Evolutionary conservation across 345 rosid genomes (phyloP).

Genomic region (Gossypium australe): DNA sequence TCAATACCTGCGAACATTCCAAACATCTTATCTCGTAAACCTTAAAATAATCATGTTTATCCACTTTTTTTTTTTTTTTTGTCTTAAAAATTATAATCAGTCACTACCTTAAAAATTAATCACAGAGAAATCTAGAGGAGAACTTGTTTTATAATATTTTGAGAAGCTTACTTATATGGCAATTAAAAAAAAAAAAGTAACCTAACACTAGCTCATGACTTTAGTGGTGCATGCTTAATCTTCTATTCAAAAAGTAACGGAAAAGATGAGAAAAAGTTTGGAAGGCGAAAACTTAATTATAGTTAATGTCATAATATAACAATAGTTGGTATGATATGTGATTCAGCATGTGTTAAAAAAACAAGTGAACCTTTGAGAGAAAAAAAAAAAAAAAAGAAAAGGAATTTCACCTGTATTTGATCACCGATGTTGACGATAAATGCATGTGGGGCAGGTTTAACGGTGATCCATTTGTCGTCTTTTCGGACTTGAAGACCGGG

Average conservation of each 20-base stretch:
- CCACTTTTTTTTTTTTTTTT: not conserved
- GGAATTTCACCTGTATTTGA: constrained; percentile 67
- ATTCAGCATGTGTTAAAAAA: too few relatives aligned
- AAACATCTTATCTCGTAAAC: not conserved
- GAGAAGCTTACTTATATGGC: not conserved
- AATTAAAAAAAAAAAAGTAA: not conserved
- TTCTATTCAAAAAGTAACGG: too few relatives aligned
- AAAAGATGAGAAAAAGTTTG: not conserved
- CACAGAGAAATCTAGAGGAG: too few relatives aligned
- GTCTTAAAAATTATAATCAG: too few relatives aligned
- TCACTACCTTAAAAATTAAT: too few relatives aligned
- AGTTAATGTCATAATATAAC: not conserved
- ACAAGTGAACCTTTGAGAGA: too few relatives aligned
- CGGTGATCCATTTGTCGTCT: constrained; percentile 71
- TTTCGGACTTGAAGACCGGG: constrained; percentile 78
- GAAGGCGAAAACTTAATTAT: not conserved
- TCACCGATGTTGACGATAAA: constrained; percentile 91
- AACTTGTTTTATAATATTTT: not conserved
- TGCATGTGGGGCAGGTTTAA: constrained; percentile 76
- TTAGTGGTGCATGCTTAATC: not conserved
- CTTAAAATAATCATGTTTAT: constrained; percentile 9
- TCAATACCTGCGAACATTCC: not conserved
- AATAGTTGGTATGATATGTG: too few relatives aligned
- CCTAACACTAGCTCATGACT: not conserved
- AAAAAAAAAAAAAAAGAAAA: too few relatives aligned